Evolutionary conservation across 108 stramenopile species (phyloP).

Genomic region (Pseudonitzschia pungens): DNA sequence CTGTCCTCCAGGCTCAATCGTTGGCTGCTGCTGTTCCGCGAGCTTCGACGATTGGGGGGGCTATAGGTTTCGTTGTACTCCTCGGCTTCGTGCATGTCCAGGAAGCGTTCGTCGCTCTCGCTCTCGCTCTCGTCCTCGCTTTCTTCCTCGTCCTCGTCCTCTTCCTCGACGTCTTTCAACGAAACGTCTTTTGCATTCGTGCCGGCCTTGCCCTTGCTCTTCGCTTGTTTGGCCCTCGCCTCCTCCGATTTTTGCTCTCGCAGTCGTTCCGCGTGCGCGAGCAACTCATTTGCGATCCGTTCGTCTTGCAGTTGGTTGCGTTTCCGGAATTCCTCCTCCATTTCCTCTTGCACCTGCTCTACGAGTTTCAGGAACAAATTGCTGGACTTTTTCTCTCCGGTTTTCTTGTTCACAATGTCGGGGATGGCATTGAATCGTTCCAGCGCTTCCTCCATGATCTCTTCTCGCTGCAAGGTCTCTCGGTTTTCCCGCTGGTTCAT

Average conservation of each 20-base stretch:
- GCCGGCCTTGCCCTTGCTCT: not conserved
- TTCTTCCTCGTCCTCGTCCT: not conserved
- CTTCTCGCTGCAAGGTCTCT: conserved; percentile 6
- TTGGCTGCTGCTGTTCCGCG: not conserved
- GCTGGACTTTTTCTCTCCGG: not conserved
- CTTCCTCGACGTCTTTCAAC: not conserved
- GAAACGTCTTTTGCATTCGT: no score
- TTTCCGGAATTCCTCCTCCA: not conserved
- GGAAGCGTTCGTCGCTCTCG: not conserved
- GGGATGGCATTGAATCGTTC: conserved; percentile 12
- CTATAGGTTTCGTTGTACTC: no score
- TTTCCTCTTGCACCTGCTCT: not conserved
- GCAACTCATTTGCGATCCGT: not conserved
- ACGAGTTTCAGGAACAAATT: not conserved
- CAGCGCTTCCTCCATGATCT: conserved; percentile 27
- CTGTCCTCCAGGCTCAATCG: not conserved
- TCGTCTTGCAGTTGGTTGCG: not conserved
- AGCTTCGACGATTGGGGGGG: no score
- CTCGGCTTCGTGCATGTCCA: no score
- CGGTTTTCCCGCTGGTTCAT: conserved; percentile 18
- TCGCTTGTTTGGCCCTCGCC: not conserved
- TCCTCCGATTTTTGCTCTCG: not conserved
- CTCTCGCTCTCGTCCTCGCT: not conserved
- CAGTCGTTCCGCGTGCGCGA: not conserved
- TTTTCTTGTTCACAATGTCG: not conserved